These are phyloP conservation scores for Polymyxa betae DNA, from an alignment of 208 protist species.

Conservation along the genomic window DNA sequence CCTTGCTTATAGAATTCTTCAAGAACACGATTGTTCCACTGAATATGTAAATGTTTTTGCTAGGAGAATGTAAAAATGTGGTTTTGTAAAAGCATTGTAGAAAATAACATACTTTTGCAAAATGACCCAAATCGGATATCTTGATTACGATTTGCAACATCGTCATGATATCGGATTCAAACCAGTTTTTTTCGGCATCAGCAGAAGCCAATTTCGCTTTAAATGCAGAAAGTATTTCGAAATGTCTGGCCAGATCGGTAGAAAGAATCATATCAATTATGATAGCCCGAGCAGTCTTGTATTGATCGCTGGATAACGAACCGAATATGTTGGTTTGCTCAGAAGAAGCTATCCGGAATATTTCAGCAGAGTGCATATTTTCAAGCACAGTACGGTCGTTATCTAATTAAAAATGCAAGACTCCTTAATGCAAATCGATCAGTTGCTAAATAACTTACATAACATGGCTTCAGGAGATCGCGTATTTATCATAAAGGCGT, in stretches of 20 bases:
- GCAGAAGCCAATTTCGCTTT: not conserved
- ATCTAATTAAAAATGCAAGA: not conserved
- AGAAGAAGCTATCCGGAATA: not conserved
- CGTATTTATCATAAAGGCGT: not conserved
- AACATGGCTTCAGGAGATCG: not conserved
- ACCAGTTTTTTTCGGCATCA: not conserved
- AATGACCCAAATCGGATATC: not conserved
- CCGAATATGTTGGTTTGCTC: not conserved
- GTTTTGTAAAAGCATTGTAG: not conserved
- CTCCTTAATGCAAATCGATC: not conserved
- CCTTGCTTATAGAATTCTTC: not conserved
- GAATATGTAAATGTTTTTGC: not conserved
- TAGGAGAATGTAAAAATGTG: not conserved
- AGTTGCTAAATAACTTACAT: not conserved
- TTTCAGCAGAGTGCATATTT: not conserved
- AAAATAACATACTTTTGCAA: not conserved
- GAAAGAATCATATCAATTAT: conserved; percentile 48
- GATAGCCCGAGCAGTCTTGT: conserved; percentile 18
- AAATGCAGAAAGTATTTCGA: conserved; percentile 5
- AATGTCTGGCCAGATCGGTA: conserved; percentile 31
- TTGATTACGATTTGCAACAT: not conserved
- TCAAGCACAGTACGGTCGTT: not conserved
- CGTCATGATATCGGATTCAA: not conserved
- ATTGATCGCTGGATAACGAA: not conserved
- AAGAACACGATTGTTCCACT: not conserved